These are phyloP conservation scores for Cadophora gregata DNA, from an alignment of 2,329 filamentous ascomycete species.

Conservation along the genomic window DNA sequence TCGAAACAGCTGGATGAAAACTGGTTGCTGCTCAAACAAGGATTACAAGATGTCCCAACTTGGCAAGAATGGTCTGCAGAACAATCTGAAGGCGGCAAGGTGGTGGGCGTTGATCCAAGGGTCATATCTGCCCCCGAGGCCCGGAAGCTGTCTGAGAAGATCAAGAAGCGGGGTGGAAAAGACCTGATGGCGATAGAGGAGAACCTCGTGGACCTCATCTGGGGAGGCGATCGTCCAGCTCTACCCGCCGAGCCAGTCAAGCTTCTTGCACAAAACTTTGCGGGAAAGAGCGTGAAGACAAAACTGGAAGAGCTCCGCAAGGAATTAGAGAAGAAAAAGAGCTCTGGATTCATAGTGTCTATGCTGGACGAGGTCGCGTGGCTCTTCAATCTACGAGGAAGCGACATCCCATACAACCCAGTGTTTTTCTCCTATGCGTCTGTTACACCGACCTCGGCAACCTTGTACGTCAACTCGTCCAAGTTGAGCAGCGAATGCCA, in stretches of 20 bases:
- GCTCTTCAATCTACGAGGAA: conserved; percentile 97
- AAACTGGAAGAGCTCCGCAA: conserved; percentile 90
- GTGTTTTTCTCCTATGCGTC: conserved; percentile 98
- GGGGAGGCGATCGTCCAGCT: conserved; percentile 75
- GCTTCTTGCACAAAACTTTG: conserved; percentile 72
- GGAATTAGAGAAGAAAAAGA: conserved; percentile 89
- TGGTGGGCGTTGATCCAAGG: conserved; percentile 88
- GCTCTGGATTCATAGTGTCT: conserved; percentile 84
- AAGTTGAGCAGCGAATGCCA: conserved; percentile 76
- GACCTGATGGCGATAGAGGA: conserved; percentile 76
- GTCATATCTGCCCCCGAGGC: conserved; percentile 78
- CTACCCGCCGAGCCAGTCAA: conserved; percentile 78
- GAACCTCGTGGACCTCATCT: conserved; percentile 92
- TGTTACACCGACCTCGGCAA: conserved; percentile 77
- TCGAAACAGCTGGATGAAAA: conserved; percentile 88
- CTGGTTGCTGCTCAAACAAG: conserved; percentile 91
- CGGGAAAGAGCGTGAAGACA: conserved; percentile 80
- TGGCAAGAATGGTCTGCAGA: conserved; percentile 97
- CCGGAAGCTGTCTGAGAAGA: conserved; percentile 80
- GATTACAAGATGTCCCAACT: conserved; percentile 89
- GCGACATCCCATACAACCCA: conserved; percentile 95
- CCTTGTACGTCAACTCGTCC: conserved; percentile 81
- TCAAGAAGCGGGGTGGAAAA: conserved; percentile 83
- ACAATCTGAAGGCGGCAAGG: conserved; percentile 84
- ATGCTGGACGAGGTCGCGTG: conserved; percentile 97